Conservation (phyloP, 768 basidiomycete genomes). For the Mycena floridula region DNA sequence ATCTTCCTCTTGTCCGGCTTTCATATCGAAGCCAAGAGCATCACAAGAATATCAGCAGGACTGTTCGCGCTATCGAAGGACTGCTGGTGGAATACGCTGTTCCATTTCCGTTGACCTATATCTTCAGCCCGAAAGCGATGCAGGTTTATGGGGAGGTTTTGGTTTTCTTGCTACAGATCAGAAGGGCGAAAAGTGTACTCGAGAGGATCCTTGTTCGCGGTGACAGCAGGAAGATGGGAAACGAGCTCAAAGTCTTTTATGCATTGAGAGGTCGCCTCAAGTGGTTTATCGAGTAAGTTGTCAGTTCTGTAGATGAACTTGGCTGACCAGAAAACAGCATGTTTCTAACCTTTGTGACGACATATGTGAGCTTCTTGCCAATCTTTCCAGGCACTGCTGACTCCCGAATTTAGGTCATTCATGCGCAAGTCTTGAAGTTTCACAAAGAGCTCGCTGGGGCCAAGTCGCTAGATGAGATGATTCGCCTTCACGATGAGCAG, state of each 20-base stretch:
- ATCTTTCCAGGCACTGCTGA: slow-evolving; percentile 1
- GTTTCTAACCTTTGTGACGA: slow-evolving; percentile 65
- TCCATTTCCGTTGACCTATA: slow-evolving; percentile 76
- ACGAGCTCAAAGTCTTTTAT: slow-evolving; percentile 64
- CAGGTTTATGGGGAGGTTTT: slow-evolving; percentile 64
- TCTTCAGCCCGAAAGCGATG: slow-evolving; percentile 54
- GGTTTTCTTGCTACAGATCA: slow-evolving; percentile 65
- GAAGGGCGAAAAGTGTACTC: slow-evolving; percentile 63
- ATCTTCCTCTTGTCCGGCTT: slow-evolving; percentile 64
- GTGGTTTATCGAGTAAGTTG: slow-evolving; percentile 81
- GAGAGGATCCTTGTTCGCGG: slow-evolving; percentile 65
- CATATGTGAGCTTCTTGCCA: slow-evolving; percentile 40
- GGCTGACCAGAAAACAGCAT: slow-evolving; percentile 31
- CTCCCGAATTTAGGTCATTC: slow-evolving; percentile 49
- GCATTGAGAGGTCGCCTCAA: slow-evolving; percentile 71
- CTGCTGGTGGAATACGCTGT: slow-evolving; percentile 73
- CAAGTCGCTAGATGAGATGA: slow-evolving; percentile 72
- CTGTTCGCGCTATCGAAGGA: slow-evolving; percentile 60
- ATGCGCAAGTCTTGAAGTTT: slow-evolving; percentile 55
- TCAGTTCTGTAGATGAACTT: neutral
- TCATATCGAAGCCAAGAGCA: slow-evolving; percentile 51
- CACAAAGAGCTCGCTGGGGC: slow-evolving; percentile 47
- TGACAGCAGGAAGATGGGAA: slow-evolving; percentile 27
- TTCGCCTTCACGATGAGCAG: slow-evolving; percentile 64
- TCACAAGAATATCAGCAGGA: slow-evolving; percentile 39